Evolutionary conservation across 1,284 basidiomycete genomes (phyloP), one percentile per base, ranked within the genome.

Genomic region (Rhodotorula sp.): DNA sequence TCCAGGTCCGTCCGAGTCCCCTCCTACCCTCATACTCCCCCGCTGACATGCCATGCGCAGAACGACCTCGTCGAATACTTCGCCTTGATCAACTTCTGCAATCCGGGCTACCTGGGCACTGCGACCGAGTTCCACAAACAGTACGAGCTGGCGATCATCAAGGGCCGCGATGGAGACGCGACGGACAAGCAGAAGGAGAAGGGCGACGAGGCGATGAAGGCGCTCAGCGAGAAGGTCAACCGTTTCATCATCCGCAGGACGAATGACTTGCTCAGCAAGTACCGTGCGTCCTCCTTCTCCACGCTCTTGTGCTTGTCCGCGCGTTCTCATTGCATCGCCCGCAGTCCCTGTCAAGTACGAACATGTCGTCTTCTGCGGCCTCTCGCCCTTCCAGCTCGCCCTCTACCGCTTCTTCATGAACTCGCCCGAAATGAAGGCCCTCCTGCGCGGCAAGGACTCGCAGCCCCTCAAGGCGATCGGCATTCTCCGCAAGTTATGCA

Each of bases 321-420:
- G n/a, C n/a, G n/a, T n/a, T n/a, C n/a, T n/a, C n/a, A n/a, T n/a
- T n/a, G 1, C 31, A 47, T 26, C 59, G 54, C 22, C 5, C 37
- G 11, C 75, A 96, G 94, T 99, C 54, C 95, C 95, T 6, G 92
- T 99, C 82, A 99, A 99, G 80, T 97, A 99, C 83, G 95, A 99
- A 81, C 94, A 98, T 72, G 96, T 99, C 74, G 96, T 99, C 1
- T 99, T 99, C 81, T 98, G 95, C 80, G 85, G 87, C 58, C 86
- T 94, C 22, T 94, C 93, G 2, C 84, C 89, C 4, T 89, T 99
- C 77, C 95, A 99, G 78, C 83, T 94, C 9, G 85, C 89, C 2
- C 83, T 99, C 6, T 99, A 99, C 80, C 87, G 89, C 51, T 85
- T 92, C 56, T 99, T 99, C 79, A 95, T 97, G 74, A 89, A 89